A percentile compares a stretch with the other conserved stretches of the same genome.
Conservation (phyloP, 2,329 filamentous ascomycete genomes). For the Beauveria bassiana region DNA sequence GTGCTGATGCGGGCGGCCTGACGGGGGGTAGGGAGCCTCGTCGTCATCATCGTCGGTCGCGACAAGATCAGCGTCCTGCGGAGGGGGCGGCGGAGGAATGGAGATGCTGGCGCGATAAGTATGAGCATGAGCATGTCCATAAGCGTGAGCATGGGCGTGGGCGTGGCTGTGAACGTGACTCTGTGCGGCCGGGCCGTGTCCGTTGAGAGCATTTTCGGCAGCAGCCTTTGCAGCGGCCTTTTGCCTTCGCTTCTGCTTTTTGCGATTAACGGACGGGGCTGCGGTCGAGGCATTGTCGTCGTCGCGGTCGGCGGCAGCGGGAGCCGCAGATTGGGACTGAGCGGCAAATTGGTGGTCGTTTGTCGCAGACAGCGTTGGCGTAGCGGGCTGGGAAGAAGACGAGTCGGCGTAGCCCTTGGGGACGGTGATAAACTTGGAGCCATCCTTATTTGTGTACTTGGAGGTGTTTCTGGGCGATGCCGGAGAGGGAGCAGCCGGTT, state of each 20-base stretch:
- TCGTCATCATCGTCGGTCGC: constrained; percentile 51
- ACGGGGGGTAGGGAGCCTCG: constrained; percentile 29
- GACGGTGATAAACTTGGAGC: constrained; percentile 60
- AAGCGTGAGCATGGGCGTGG: constrained; percentile 15
- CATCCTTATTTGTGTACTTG: constrained; percentile 61
- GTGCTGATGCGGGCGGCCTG: constrained; percentile 26
- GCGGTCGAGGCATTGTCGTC: constrained; percentile 14
- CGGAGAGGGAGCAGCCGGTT: constrained; percentile 40
- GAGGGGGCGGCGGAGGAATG: constrained; percentile 12
- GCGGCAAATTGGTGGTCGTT: constrained; percentile 17
- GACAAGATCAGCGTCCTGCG: constrained; percentile 41
- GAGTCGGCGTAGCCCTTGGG: constrained; percentile 47
- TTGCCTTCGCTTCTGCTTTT: constrained; percentile 89
- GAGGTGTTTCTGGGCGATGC: constrained; percentile 47
- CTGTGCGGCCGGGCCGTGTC: neutral
- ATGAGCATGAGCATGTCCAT: constrained; percentile 11
- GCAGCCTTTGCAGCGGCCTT: constrained; percentile 70
- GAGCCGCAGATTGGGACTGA: constrained; percentile 17
- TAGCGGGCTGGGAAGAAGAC: constrained; percentile 42
- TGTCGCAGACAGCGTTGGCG: constrained; percentile 36
- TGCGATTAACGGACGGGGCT: constrained; percentile 63
- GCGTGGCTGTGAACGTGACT: neutral
- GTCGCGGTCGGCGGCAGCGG: neutral
- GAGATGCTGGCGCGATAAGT: neutral
- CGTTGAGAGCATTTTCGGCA: constrained; percentile 22